Evolutionary conservation across 768 basidiomycete species (phyloP).

Genomic region (Megacollybia marginata): DNA sequence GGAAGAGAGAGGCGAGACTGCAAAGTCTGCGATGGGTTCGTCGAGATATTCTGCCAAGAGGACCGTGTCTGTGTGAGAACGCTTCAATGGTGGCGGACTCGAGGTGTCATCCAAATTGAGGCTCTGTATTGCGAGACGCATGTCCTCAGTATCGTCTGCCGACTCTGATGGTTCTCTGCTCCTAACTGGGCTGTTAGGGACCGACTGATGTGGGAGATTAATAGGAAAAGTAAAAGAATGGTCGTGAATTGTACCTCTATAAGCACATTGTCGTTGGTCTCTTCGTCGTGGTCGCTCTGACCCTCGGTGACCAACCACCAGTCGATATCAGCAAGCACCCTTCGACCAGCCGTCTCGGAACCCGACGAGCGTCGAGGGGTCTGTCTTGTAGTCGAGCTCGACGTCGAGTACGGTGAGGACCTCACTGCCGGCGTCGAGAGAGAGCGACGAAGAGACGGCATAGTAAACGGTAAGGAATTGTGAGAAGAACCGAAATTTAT

Average conservation of each 20-base stretch:
- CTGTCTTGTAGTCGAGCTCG: conserved; percentile 23
- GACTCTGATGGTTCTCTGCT: conserved; percentile 28
- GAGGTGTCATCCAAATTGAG: conserved; percentile 29
- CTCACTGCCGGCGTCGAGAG: conserved; percentile 64
- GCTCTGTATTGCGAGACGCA: conserved; percentile 30
- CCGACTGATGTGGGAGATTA: too few relatives aligned
- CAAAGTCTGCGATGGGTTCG: conserved; percentile 17
- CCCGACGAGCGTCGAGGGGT: conserved; percentile 59
- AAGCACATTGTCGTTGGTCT: conserved; percentile 22
- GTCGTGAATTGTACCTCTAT: too few relatives aligned
- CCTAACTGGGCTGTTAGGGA: too few relatives aligned
- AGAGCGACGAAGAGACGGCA: conserved; percentile 77
- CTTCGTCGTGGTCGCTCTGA: conserved; percentile 44
- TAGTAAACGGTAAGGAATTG: too few relatives aligned
- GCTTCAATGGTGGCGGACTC: conserved; percentile 18
- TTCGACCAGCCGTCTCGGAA: conserved; percentile 55
- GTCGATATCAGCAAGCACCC: conserved; percentile 80
- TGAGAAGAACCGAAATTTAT: too few relatives aligned
- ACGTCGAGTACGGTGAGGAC: conserved; percentile 55
- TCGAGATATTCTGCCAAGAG: conserved; percentile 20
- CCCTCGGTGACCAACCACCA: conserved; percentile 81
- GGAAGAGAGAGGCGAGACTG: conserved; percentile 28
- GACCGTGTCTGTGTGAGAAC: conserved; percentile 20
- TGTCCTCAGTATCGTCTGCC: conserved; percentile 27
- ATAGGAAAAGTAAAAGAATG: too few relatives aligned